Percentiles rank a stretch among this genome's conserved stretches.
Evolutionary conservation across 345 rosid genomes (phyloP).

Genomic region (Gossypium herbaceum): DNA sequence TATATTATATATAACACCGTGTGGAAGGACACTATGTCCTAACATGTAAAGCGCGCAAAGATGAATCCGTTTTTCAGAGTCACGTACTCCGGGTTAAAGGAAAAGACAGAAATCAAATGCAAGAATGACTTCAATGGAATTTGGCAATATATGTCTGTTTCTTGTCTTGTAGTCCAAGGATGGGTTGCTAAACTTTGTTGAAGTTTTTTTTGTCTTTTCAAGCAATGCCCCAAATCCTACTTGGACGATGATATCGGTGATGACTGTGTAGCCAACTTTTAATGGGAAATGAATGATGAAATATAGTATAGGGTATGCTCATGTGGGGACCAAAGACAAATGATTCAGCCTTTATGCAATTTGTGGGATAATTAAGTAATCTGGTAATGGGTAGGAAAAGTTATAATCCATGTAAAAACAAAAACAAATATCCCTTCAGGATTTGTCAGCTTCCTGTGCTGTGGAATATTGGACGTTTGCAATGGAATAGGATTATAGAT

Average conservation of each 20-base stretch:
- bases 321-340: constrained; percentile 28
- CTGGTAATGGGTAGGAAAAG: not conserved
- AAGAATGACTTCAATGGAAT: not conserved
- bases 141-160: not conserved
- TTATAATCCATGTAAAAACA: not conserved
- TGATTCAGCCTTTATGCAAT: constrained; percentile 15
- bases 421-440: constrained; percentile 22
- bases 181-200: not conserved
- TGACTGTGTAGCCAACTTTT: constrained; percentile 20
- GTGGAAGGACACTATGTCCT: not conserved
- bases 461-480: constrained; percentile 9
- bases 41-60: constrained; percentile 10
- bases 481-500: not conserved
- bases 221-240: not conserved
- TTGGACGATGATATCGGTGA: not conserved
- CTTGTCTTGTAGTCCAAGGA: constrained; percentile 6
- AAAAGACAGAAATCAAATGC: constrained; percentile 7
- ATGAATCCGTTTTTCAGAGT: not conserved
- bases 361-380: constrained; percentile 6
- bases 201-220: not conserved
- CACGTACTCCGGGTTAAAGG: not conserved
- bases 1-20: not conserved
- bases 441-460: constrained; percentile 18
- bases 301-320: not conserved
- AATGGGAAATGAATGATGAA: not conserved